A percentile compares a stretch with the other conserved stretches of the same genome.
Conservation (phyloP, 2,329 filamentous ascomycete genomes). For the Mycosphaerelloides madeirae region DNA sequence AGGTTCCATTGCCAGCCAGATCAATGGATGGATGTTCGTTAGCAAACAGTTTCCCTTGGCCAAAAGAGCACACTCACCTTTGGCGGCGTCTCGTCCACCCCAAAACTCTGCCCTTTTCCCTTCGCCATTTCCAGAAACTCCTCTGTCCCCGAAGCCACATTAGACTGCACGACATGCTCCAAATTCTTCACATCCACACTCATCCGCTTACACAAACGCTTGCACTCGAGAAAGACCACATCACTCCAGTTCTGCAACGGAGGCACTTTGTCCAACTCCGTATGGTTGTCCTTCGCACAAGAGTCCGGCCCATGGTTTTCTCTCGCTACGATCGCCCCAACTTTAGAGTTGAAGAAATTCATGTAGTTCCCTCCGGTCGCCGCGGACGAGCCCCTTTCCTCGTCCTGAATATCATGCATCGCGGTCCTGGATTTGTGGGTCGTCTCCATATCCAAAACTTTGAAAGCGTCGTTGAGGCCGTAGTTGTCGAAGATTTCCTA, state of each 20-base stretch:
- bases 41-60: not conserved
- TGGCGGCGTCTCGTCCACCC: not conserved
- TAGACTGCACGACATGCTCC: not conserved
- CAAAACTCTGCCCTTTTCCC: not conserved
- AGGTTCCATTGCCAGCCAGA: not conserved
- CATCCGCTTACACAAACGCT: not conserved
- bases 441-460: not conserved
- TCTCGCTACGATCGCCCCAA: not conserved
- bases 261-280: not conserved
- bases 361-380: not conserved
- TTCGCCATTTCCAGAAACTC: not conserved
- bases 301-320: not conserved
- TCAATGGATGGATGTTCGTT: constrained; percentile 1
- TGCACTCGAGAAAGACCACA: not conserved
- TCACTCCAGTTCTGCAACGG: not conserved
- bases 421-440: not conserved
- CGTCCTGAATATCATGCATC: not conserved
- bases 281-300: not conserved
- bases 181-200: not conserved
- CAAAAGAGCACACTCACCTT: not conserved
- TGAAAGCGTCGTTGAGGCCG: not conserved
- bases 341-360: not conserved
- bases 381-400: not conserved
- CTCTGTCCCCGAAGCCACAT: not conserved
- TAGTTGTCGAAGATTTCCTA: not conserved